These are phyloP conservation scores for Suillus fuscotomentosus DNA, from an alignment of 768 basidiomycete genomes.

Conservation along the genomic window DNA sequence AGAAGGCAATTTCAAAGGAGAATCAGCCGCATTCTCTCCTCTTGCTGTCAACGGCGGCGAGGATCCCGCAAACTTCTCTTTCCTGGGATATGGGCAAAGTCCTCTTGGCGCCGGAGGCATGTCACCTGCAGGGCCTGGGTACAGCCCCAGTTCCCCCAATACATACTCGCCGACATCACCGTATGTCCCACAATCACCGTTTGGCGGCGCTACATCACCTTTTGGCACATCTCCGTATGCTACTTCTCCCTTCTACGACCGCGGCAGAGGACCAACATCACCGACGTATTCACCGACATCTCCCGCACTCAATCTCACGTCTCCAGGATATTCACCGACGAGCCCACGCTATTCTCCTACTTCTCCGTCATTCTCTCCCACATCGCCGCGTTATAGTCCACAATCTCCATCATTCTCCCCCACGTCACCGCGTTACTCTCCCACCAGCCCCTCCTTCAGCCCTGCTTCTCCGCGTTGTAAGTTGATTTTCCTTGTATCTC, in stretches of 20 bases:
- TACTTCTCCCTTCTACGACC: slow-evolving; percentile 81
- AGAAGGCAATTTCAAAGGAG: slow-evolving; percentile 74
- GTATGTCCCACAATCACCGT: slow-evolving; percentile 84
- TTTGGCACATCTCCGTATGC: slow-evolving; percentile 80
- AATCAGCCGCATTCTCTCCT: slow-evolving; percentile 92
- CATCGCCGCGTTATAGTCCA: slow-evolving; percentile 82
- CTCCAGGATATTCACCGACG: slow-evolving; percentile 65
- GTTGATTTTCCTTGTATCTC: slow-evolving; percentile 22
- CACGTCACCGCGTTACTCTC: slow-evolving; percentile 86
- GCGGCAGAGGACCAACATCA: slow-evolving; percentile 64
- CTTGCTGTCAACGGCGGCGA: slow-evolving; percentile 86
- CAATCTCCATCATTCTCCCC: slow-evolving; percentile 91
- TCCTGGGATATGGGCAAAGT: slow-evolving; percentile 81
- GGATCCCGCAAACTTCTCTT: slow-evolving; percentile 72
- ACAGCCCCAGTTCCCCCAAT: slow-evolving; percentile 91
- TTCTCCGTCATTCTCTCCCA: slow-evolving; percentile 82
- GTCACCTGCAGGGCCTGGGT: slow-evolving; percentile 86
- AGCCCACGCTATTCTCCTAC: slow-evolving; percentile 87
- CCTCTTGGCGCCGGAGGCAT: slow-evolving; percentile 81
- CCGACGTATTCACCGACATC: slow-evolving; percentile 90
- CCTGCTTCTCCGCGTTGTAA: slow-evolving; percentile 90
- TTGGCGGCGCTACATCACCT: slow-evolving; percentile 77
- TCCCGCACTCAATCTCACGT: slow-evolving; percentile 77
- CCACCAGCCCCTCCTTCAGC: slow-evolving; percentile 88
- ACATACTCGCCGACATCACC: slow-evolving; percentile 89